A percentile compares a stretch with the other conserved stretches of the same genome.
Evolutionary conservation across 768 basidiomycete genomes (phyloP).

Genomic region (Boletus reticuloceps): DNA sequence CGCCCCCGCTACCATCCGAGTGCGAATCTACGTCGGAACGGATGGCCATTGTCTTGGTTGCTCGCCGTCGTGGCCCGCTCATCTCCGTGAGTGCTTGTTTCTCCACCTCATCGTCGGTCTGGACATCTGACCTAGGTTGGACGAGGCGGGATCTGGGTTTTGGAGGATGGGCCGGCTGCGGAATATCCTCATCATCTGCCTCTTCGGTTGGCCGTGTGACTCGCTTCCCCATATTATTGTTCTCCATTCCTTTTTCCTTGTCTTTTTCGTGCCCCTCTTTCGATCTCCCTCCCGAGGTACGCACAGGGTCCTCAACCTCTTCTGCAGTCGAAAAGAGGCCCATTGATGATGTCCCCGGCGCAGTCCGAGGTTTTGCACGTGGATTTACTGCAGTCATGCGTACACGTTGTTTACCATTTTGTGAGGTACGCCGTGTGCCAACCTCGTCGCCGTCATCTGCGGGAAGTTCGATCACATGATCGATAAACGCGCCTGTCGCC

Average conservation of each 20-base stretch:
- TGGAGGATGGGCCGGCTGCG: neutral
- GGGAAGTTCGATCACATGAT: slow-evolving; percentile 23
- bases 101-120: neutral
- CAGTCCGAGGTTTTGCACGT: neutral
- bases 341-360: neutral
- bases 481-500: slow-evolving; percentile 13
- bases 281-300: neutral
- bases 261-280: neutral
- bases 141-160: neutral
- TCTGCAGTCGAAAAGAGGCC: neutral
- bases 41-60: neutral
- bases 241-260: neutral
- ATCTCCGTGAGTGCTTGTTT: neutral
- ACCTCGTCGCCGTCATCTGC: slow-evolving; percentile 8
- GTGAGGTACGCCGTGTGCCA: neutral
- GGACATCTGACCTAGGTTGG: neutral
- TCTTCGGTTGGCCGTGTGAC: neutral
- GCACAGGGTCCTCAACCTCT: neutral
- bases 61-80: neutral
- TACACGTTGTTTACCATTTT: neutral
- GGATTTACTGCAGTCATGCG: neutral
- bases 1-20: neutral
- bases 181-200: neutral
- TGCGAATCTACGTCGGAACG: neutral
- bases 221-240: neutral